A percentile compares a stretch with the other conserved stretches of the same genome.
phyloP scores from a whole-genome alignment of 257 asterid genomes.

The Sherardia arvensis region DNA sequence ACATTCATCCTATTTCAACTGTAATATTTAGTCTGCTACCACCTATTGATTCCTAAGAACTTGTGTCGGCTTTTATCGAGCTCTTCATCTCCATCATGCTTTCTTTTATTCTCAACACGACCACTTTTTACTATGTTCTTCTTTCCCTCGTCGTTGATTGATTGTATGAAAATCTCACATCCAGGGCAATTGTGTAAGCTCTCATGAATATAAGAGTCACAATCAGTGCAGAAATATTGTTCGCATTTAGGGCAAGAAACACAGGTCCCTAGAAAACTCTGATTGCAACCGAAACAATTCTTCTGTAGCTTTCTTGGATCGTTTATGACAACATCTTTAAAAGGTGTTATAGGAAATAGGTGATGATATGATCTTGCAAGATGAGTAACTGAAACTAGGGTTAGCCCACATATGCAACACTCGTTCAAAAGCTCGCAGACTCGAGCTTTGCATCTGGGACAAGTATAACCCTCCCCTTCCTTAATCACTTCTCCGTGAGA shows the following conservation, averaged over 20 bases:
- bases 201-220: slow-evolving; percentile 91
- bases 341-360: slow-evolving; percentile 84
- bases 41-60: too few relatives aligned
- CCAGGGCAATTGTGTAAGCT: slow-evolving; percentile 98
- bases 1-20: too few relatives aligned
- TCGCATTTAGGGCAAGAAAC: slow-evolving; percentile 88
- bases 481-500: slow-evolving; percentile 94
- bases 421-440: slow-evolving; percentile 84
- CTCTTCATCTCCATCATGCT: too few relatives aligned
- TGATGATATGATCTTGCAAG: slow-evolving; percentile 98
- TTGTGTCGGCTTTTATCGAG: too few relatives aligned
- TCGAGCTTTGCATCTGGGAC: slow-evolving; percentile 97
- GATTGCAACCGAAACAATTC: slow-evolving; percentile 81
- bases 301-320: slow-evolving; percentile 33
- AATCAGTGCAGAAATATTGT: slow-evolving; percentile 76
- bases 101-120: too few relatives aligned
- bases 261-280: slow-evolving; percentile 50
- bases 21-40: too few relatives aligned
- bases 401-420: slow-evolving; percentile 83
- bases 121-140: too few relatives aligned
- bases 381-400: slow-evolving; percentile 92
- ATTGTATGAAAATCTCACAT: slow-evolving; percentile 72
- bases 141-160: slow-evolving; percentile 29
- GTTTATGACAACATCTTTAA: slow-evolving; percentile 53
- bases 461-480: slow-evolving; percentile 87